A percentile compares a stretch with the other conserved stretches of the same genome.
phyloP scores from a whole-genome alignment of 345 rosid species.

The Abelmoschus esculentus region DNA sequence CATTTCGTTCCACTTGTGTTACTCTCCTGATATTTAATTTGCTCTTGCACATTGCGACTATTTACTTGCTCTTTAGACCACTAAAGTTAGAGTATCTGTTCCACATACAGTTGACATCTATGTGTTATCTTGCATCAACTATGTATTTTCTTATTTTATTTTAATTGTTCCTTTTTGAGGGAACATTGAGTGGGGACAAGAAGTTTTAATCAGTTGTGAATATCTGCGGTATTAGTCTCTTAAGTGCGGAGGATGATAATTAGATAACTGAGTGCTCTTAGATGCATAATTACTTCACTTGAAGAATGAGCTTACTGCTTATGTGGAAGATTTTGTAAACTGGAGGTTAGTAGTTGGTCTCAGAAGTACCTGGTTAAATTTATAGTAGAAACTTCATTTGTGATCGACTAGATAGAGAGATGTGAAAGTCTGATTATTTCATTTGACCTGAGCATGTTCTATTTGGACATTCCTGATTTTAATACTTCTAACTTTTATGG shows the following conservation, averaged over 20 bases:
- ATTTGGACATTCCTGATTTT: neutral
- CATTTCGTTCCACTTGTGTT: neutral
- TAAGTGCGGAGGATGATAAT: neutral
- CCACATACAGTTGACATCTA: neutral
- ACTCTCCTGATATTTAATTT: neutral
- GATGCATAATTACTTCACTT: neutral
- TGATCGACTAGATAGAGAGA: neutral
- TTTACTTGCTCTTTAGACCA: neutral
- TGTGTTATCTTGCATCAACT: neutral
- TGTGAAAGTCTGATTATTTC: neutral
- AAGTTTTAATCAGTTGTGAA: neutral
- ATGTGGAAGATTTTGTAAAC: neutral
- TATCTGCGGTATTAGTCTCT: neutral
- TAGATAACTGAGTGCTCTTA: neutral
- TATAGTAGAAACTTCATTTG: neutral
- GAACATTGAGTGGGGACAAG: neutral
- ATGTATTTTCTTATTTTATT: neutral
- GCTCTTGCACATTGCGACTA: neutral
- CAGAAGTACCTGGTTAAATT: neutral
- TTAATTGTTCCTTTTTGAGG: neutral
- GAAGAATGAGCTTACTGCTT: neutral
- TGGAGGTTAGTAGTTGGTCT: conserved; percentile 5
- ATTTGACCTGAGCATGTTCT: neutral
- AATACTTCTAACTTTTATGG: neutral
- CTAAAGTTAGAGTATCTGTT: neutral